Base-by-base conservation (phyloP, 129 eudicot genomes). In the Artemisia argyi region DNA sequence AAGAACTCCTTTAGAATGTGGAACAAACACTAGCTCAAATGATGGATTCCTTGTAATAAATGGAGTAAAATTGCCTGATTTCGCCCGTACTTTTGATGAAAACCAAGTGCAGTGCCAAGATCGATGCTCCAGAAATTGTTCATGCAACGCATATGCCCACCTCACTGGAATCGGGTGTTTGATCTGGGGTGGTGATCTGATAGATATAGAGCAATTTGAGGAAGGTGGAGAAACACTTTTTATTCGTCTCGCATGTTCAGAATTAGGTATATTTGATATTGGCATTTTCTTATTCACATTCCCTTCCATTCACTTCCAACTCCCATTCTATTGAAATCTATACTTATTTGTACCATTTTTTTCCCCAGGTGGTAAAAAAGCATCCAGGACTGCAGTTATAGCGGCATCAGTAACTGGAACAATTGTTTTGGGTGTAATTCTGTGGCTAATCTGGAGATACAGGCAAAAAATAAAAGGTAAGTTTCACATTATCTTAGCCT, bases 141-240 rank as follows among this genome's bases (percentile, higher is more conserved):
- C 92, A 0, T 87, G 92, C 57, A 60, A 35, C 9, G 92, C 86
- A 0, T 87, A 81, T 60, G 84, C 89, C 7, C 84, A 26, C 75
- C 78, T 75, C 28, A 30, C 66, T 3, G 86, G 89, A 18, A 73
- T 81, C 11, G 82, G 80, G 24, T 87, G 92, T 76, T 28, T 28
- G 32, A 28, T 28, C 5, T 28, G 32, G 32, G 32, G 32, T 28
- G 32, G 32, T 28, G 32, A 65, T 17, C 77, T 87, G 75, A 68
- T 79, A 17, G 89, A 87, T 63, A 58, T 81, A 20, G 83, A 78
- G 56, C 73, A 74, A 15, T 78, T 78, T 19, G 73, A 44, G 10
- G 86, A 80, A 14, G 88, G 86, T 5, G 91, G 91, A 5, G 69
- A 59, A 68, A 52, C 82, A 68, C 54, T 85, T 66, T 79, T 48